Percentiles rank a stretch among this genome's conserved stretches.
phyloP scores from a whole-genome alignment of 2,329 filamentous ascomycete genomes.

The Colletotrichum musicola region DNA sequence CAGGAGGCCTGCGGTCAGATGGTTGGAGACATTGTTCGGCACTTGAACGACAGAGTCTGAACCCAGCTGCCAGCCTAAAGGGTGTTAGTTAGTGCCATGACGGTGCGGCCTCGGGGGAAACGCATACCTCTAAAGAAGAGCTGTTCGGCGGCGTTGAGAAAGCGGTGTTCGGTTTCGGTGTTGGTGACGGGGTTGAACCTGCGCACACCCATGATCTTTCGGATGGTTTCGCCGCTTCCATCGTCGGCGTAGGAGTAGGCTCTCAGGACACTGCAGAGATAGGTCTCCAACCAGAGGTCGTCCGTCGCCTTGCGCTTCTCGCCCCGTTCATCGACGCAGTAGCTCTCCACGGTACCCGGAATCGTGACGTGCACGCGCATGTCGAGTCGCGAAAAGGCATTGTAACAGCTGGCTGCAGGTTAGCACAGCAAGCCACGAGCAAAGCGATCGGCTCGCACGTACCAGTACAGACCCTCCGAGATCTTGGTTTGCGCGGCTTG shows the following conservation, averaged over 20 bases:
- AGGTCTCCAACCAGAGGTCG: constrained; percentile 96
- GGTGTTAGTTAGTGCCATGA: constrained; percentile 43
- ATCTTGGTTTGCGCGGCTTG: constrained; percentile 82
- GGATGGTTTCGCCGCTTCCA: constrained; percentile 92
- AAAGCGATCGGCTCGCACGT: background rate
- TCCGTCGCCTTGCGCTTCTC: constrained; percentile 95
- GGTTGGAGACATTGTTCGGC: constrained; percentile 95
- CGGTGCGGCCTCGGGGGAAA: background rate
- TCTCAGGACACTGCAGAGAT: constrained; percentile 92
- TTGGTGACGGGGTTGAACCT: constrained; percentile 98
- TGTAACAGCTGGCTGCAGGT: constrained; percentile 79
- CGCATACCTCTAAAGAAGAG: constrained; percentile 88
- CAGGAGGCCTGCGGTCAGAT: constrained; percentile 91
- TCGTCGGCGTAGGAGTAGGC: constrained; percentile 98
- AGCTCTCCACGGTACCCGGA: constrained; percentile 95
- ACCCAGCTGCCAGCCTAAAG: constrained; percentile 88
- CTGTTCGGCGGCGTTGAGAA: constrained; percentile 92
- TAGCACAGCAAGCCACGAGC: constrained; percentile 11
- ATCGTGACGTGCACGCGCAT: constrained; percentile 99
- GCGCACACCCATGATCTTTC: constrained; percentile 96
- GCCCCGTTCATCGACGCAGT: constrained; percentile 96
- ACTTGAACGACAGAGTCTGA: constrained; percentile 98
- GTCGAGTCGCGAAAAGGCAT: constrained; percentile 97
- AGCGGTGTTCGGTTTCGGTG: constrained; percentile 98
- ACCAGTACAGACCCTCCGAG: constrained; percentile 95